phyloP scores from a whole-genome alignment of 495 filamentous ascomycete genomes.

The Penicillium fimorum region DNA sequence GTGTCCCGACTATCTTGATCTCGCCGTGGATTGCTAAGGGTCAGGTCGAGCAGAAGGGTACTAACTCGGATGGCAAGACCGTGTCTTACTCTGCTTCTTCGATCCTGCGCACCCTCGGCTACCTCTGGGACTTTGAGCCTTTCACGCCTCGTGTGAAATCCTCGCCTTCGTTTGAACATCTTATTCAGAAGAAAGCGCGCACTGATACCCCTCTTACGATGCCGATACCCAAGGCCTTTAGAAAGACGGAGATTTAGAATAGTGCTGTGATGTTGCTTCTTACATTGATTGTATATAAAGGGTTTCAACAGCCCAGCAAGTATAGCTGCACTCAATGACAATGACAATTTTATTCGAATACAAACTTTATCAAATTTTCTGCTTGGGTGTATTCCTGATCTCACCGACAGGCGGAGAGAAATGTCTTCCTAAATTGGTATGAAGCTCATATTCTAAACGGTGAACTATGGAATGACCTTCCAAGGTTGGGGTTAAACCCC shows the following conservation, averaged over 20 bases:
- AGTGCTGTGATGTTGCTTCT: background rate
- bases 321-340: background rate
- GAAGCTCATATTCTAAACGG: too few relatives aligned
- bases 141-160: constrained; percentile 40
- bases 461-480: too few relatives aligned
- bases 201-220: constrained; percentile 25
- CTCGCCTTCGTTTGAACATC: constrained; percentile 44
- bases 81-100: constrained; percentile 42
- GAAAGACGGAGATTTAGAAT: constrained; percentile 7
- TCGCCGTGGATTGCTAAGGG: constrained; percentile 49
- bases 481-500: background rate
- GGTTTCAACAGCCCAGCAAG: background rate
- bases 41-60: constrained; percentile 47
- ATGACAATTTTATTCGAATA: background rate
- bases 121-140: constrained; percentile 47
- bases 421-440: too few relatives aligned
- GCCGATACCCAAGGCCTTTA: constrained; percentile 20
- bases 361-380: background rate
- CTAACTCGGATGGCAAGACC: constrained; percentile 29
- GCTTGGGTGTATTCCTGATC: background rate
- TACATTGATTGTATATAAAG: background rate
- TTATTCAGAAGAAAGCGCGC: constrained; percentile 26
- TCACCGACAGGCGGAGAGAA: too few relatives aligned
- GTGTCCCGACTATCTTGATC: constrained; percentile 50
- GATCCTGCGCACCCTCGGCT: constrained; percentile 40